phyloP scores from a whole-genome alignment of 164 flowering plant genomes.

The Vitis labrusca region DNA sequence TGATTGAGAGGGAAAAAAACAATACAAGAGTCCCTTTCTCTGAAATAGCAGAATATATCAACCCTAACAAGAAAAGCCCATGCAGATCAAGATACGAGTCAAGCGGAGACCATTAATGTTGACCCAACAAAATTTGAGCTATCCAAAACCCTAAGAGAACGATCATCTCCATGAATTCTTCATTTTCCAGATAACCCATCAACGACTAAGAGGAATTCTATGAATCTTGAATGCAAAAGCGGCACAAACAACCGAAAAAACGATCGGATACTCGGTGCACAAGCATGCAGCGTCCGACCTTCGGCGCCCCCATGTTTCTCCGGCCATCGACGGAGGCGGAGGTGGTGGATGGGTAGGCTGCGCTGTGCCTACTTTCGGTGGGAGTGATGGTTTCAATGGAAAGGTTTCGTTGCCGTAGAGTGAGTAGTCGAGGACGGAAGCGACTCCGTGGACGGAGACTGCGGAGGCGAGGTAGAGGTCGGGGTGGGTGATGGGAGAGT shows the following conservation, averaged over 20 bases:
- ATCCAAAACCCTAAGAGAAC: too few species aligned
- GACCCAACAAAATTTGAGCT: too few species aligned
- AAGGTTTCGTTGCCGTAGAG: constrained; percentile 16
- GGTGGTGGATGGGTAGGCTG: constrained; percentile 1
- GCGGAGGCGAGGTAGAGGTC: constrained; percentile 32
- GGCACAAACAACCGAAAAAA: constrained; percentile 11
- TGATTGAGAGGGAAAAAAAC: too few species aligned
- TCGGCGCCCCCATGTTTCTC: not conserved
- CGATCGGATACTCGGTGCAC: constrained; percentile 8
- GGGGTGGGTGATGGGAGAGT: constrained; percentile 32
- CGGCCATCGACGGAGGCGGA: not conserved
- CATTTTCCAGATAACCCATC: too few species aligned
- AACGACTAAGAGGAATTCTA: not conserved
- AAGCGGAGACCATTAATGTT: too few species aligned
- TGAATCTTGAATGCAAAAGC: constrained; percentile 11
- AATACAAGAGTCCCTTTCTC: too few species aligned
- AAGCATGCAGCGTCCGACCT: constrained; percentile 18
- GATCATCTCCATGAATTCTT: too few species aligned
- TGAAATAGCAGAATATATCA: too few species aligned
- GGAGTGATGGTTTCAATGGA: not conserved
- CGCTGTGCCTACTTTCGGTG: not conserved
- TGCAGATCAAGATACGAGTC: too few species aligned
- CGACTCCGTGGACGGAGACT: constrained; percentile 45
- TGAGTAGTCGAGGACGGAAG: constrained; percentile 37
- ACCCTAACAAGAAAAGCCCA: too few species aligned